A percentile compares a stretch with the other conserved stretches of the same genome.
phyloP scores from a whole-genome alignment of 1,284 basidiomycete genomes.

The Cutaneotrichosporon mucoides region DNA sequence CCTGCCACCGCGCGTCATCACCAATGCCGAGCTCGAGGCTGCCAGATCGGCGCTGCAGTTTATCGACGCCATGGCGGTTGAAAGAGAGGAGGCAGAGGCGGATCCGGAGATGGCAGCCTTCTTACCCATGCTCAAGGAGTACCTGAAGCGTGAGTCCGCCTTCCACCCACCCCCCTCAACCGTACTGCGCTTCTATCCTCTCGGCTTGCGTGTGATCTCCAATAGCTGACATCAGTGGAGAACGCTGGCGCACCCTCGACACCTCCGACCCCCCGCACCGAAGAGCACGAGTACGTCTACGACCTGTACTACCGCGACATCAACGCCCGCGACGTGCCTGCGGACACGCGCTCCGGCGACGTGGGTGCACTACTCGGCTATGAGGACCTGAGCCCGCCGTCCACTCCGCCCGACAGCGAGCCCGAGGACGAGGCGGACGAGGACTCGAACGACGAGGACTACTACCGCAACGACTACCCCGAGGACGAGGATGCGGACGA shows the following conservation, averaged over 20 bases:
- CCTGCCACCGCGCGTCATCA: slow-evolving; percentile 35
- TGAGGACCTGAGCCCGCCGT: slow-evolving; percentile 37
- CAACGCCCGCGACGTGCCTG: no score
- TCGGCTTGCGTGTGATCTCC: no score
- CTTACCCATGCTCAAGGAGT: slow-evolving; percentile 47
- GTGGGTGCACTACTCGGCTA: slow-evolving; percentile 35
- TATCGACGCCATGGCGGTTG: slow-evolving; percentile 46
- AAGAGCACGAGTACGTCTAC: slow-evolving; percentile 47
- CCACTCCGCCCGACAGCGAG: slow-evolving; percentile 38
- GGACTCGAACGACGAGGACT: slow-evolving; percentile 51
- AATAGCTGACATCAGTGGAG: no score
- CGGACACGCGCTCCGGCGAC: no score
- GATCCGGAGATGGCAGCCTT: slow-evolving; percentile 47
- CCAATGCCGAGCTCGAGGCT: slow-evolving; percentile 32
- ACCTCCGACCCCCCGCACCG: neutral
- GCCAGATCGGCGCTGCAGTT: slow-evolving; percentile 27
- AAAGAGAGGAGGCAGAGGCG: slow-evolving; percentile 7
- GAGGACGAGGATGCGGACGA: slow-evolving; percentile 50
- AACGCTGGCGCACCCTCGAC: no score
- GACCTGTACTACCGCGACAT: slow-evolving; percentile 50
- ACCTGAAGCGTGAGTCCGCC: slow-evolving; percentile 43
- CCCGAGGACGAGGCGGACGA: slow-evolving; percentile 50
- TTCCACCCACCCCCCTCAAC: no score
- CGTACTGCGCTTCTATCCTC: no score
- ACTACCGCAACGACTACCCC: slow-evolving; percentile 50